Conservation (phyloP, 768 basidiomycete species). For the Auriscalpium microsporum region DNA sequence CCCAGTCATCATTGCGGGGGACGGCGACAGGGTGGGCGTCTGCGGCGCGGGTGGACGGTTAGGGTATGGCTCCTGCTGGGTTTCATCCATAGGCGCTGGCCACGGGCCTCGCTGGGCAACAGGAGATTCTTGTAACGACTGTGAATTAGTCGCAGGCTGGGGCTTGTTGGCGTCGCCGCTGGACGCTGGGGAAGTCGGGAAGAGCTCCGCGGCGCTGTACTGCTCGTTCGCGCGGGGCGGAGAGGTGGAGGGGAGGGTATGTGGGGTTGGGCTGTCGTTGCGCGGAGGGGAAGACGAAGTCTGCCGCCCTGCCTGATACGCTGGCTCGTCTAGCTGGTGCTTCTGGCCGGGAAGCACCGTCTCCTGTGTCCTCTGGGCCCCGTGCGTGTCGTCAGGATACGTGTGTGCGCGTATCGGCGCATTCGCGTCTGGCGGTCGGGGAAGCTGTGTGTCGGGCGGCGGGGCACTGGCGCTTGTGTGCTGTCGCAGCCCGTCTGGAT, state of each 20-base stretch:
- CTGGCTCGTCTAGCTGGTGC: too few relatives aligned
- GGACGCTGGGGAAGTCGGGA: constrained; percentile 12
- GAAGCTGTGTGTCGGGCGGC: too few relatives aligned
- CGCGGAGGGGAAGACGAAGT: too few relatives aligned
- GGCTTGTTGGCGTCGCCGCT: constrained; percentile 1
- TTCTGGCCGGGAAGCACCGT: too few relatives aligned
- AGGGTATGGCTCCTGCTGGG: neutral
- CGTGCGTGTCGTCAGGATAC: neutral
- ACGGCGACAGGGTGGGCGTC: neutral
- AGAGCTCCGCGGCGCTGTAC: neutral
- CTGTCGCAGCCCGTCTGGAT: constrained; percentile 8
- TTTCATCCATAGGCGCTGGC: neutral
- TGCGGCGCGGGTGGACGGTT: neutral
- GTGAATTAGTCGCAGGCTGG: neutral
- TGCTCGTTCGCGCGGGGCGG: neutral
- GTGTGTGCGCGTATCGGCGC: neutral
- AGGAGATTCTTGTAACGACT: neutral
- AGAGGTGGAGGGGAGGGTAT: neutral
- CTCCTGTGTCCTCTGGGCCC: neutral
- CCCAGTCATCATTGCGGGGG: neutral
- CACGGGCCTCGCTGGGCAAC: neutral
- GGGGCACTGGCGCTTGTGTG: neutral
- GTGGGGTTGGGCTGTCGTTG: neutral
- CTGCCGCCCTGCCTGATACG: too few relatives aligned
- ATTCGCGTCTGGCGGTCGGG: neutral